Evolutionary conservation across 164 flowering plant genomes (phyloP).

Genomic region (Liquidambar formosana): DNA sequence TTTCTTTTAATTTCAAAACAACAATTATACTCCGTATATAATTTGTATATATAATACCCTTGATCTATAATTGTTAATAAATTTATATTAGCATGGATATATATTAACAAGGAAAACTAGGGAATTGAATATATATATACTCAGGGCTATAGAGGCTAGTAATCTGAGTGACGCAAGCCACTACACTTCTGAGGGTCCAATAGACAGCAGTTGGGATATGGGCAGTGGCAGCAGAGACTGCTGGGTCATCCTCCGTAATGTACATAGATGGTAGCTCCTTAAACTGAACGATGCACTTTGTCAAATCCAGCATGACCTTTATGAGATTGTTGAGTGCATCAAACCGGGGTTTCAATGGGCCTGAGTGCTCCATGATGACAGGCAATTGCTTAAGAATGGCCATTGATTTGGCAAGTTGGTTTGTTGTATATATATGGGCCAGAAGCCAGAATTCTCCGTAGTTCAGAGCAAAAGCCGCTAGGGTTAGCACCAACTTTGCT

Average conservation of each 20-base stretch:
- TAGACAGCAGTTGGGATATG: conserved; percentile 48
- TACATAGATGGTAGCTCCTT: conserved; percentile 40
- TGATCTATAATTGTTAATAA: too few species aligned
- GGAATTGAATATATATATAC: too few species aligned
- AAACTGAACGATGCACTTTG: conserved; percentile 37
- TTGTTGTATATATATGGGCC: conserved; percentile 26
- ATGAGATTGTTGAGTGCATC: conserved; percentile 38
- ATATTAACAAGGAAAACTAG: too few species aligned
- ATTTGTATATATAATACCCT: too few species aligned
- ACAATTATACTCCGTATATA: too few species aligned
- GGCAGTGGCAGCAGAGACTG: conserved; percentile 25
- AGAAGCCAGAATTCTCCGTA: conserved; percentile 33
- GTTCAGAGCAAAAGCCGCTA: conserved; percentile 34
- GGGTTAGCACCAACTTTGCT: conserved; percentile 26
- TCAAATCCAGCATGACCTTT: conserved; percentile 36
- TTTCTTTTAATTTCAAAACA: too few species aligned
- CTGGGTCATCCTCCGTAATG: conserved; percentile 32
- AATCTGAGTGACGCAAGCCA: conserved; percentile 46
- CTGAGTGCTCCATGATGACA: conserved; percentile 17
- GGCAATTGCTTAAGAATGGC: conserved; percentile 37
- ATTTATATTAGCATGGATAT: too few species aligned
- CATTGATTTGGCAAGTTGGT: conserved; percentile 32
- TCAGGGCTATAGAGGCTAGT: conserved; percentile 31
- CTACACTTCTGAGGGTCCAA: conserved; percentile 48
- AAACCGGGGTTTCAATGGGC: conserved; percentile 31